Base-by-base conservation (phyloP, 1,139 yeast species). In the Groenewaldozyma sp. region DNA sequence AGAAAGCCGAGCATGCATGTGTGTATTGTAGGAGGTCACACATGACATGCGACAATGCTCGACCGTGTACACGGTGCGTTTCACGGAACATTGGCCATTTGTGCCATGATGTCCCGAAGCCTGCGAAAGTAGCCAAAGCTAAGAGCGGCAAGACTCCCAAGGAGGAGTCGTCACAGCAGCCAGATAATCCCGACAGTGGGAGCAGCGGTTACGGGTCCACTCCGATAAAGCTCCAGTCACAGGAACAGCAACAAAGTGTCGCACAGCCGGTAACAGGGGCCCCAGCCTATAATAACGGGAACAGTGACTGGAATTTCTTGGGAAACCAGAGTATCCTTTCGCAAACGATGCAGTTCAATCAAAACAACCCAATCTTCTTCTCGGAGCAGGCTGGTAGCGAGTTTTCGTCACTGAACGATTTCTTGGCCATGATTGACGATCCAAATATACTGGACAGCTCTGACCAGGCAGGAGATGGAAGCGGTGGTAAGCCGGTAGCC, bases 371-470 rank as follows among this genome's bases (percentile, higher is more conserved):
- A 0, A 74, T 82, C 41, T 86, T 86, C 62, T 82, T 77, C 49
- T 82, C 94, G 1, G 95, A 87, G 54, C 94, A 86, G 59, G 95
- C 94, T 0, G 95, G 94, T 2, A 80, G 93, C 34, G 97, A 88
- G 62, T 87, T 88, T 56, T 79, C 88, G 46, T 86, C 95, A 0
- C 68, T 88, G 49, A 87, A 86, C 49, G 96, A 87, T 56, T 88
- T 88, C 54, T 65, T 88, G 41, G 78, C 91, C 2, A 84, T 88
- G 86, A 76, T 88, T 38, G 95, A 87, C 54, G 95, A 86, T 56
- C 87, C 94, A 0, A 75, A 76, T 36, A 42, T 51, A 5, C 18
- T 29, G 10, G 33, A 29, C 33, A 17, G 14, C 17, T 10, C 31
- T 13, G 14, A 24, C 19, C 33, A 17, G 3, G 18, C 7, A 3